These are phyloP conservation scores for Allomyces macrogynus DNA, from an alignment of 192 early-diverging fungal genomes.

Conservation along the genomic window DNA sequence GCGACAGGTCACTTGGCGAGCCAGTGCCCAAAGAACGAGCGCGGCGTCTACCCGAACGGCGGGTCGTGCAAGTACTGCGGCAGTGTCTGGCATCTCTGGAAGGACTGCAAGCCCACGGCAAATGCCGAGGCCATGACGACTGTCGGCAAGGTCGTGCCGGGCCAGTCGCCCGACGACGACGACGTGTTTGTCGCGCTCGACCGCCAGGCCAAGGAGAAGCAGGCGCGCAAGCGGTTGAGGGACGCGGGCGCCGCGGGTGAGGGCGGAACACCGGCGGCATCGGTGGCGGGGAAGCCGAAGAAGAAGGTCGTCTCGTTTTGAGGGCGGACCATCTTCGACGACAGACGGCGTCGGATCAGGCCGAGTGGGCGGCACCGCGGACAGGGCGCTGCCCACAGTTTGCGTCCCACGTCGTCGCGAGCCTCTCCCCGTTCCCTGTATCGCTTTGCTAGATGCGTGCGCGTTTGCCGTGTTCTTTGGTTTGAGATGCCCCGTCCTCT, in stretches of 20 bases:
- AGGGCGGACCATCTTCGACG: slow-evolving; percentile 4
- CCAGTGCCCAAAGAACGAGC: slow-evolving; percentile 68
- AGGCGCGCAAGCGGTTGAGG: slow-evolving; percentile 6
- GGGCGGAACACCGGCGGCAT: slow-evolving; percentile 8
- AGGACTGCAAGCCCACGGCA: slow-evolving; percentile 52
- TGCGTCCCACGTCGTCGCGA: too few relatives aligned
- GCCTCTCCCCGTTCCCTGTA: too few relatives aligned
- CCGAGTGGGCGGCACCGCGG: too few relatives aligned
- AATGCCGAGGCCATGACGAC: slow-evolving; percentile 30
- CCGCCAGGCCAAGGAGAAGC: slow-evolving; percentile 29
- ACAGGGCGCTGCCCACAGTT: too few relatives aligned
- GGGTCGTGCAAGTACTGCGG: slow-evolving; percentile 75
- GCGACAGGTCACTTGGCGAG: slow-evolving; percentile 60
- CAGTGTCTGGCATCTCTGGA: slow-evolving; percentile 64
- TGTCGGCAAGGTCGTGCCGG: slow-evolving; percentile 54
- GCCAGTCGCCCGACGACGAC: slow-evolving; percentile 90
- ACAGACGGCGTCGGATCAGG: neutral
- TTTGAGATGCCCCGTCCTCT: neutral
- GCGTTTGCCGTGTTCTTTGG: neutral
- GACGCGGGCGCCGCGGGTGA: neutral
- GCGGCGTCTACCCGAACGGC: slow-evolving; percentile 75
- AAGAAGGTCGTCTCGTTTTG: slow-evolving; percentile 18
- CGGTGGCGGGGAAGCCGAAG: slow-evolving; percentile 4
- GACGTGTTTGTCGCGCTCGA: slow-evolving; percentile 57
- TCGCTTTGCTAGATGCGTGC: neutral